Base-by-base conservation (phyloP, 2,329 filamentous ascomycete genomes). In the Rhinocladiella mackenziei region DNA sequence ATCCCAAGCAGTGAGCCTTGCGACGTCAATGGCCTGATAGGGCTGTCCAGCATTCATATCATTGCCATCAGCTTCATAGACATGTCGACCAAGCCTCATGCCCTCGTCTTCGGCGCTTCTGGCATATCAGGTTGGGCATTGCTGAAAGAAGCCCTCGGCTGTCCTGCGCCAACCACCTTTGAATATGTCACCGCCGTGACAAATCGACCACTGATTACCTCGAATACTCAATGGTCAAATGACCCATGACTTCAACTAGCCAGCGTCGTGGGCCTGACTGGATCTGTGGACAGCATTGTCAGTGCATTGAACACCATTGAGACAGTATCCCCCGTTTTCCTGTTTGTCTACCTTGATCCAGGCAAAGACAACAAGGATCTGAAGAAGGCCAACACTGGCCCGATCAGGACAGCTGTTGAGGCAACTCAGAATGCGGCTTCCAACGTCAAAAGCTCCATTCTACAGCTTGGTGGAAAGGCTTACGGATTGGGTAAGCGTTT, bases 91-190 rank as follows among this genome's bases (percentile, higher is more conserved):
- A 37, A 43, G 20, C 29, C 26, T 23, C 61, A 67, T 29, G 67
- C 67, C 2, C 60, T 70, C 6, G 61, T 71, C 13, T 68, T 69
- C 34, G 69, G 69, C 22, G 63, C 62, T 32, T 66, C 64, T 7
- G 67, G 69, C 6, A 65, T 72, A 26, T 63, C 60, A 35, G 68
- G 67, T 31, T 72, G 67, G 69, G 62, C 66, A 5, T 60, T 69
- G 25, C 59, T 67, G 13, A 67, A 71, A 42, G 60, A 67, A 35
- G 52, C 69, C 3, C 51, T 64, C 5, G 52, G 59, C 31, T 71
- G 69, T 46, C 68, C 68, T 5, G 43, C 53, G 5, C 33, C 58
- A 15, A 57, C 57, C 5, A 53, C 54, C 4, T 71, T 67, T 58
- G 46, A 48, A 11, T 59, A 58, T 20, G 60, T 70, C 11, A 69